These are phyloP conservation scores for Penicillium alfredii DNA, from an alignment of 495 filamentous ascomycete species.

Conservation along the genomic window DNA sequence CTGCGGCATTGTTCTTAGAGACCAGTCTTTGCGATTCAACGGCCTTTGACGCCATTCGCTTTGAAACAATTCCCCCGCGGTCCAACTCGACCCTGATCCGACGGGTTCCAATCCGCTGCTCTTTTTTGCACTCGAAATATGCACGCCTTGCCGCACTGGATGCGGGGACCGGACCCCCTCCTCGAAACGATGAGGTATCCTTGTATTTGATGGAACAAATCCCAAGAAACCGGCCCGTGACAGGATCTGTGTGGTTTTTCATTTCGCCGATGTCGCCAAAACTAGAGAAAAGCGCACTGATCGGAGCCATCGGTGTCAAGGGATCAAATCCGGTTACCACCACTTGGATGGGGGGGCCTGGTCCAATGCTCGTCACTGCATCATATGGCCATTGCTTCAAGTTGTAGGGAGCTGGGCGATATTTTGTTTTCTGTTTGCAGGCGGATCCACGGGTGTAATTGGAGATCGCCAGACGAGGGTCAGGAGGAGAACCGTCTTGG, in stretches of 20 bases:
- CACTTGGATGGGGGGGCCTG: slow-evolving; percentile 81
- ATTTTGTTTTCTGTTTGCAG: slow-evolving; percentile 65
- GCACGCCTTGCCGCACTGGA: slow-evolving; percentile 73
- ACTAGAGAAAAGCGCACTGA: slow-evolving; percentile 73
- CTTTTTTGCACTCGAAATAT: slow-evolving; percentile 50
- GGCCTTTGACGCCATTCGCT: slow-evolving; percentile 61
- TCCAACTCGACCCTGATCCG: slow-evolving; percentile 78
- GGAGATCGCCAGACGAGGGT: slow-evolving; percentile 67
- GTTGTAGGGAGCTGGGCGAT: slow-evolving; percentile 71
- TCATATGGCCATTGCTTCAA: slow-evolving; percentile 75
- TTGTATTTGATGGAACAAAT: slow-evolving; percentile 87
- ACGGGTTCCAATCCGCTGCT: slow-evolving; percentile 67
- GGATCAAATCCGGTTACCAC: slow-evolving; percentile 93
- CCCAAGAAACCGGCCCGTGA: slow-evolving; percentile 86
- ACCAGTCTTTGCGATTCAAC: slow-evolving; percentile 59
- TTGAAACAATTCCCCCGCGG: slow-evolving; percentile 75
- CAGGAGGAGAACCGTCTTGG: slow-evolving; percentile 63
- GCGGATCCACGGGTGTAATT: slow-evolving; percentile 51
- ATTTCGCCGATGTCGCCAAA: slow-evolving; percentile 87
- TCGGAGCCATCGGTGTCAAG: slow-evolving; percentile 68
- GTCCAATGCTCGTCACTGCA: slow-evolving; percentile 71
- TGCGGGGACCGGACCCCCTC: slow-evolving; percentile 51
- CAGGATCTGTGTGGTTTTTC: slow-evolving; percentile 85
- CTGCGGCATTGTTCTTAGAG: slow-evolving; percentile 26
- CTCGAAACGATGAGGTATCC: slow-evolving; percentile 56